A percentile compares a stretch with the other conserved stretches of the same genome.
These are phyloP conservation scores for Pyrenophora seminiperda DNA, from an alignment of 2,329 filamentous ascomycete genomes.

Conservation along the genomic window DNA sequence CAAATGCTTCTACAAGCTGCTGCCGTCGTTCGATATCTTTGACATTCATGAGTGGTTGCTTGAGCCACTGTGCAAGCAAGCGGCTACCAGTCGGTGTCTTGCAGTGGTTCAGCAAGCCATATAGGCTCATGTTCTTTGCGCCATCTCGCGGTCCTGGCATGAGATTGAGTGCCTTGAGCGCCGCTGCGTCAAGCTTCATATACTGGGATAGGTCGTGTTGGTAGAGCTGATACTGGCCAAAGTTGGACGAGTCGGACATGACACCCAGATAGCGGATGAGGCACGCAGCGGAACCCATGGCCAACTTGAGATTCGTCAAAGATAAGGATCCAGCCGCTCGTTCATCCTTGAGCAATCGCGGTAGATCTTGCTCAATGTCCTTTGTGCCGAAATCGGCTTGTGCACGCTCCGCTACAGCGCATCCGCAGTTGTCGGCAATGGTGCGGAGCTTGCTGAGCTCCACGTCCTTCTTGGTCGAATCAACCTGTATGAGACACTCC, in stretches of 20 bases:
- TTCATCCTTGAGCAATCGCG: conserved; percentile 85
- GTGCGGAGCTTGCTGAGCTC: conserved; percentile 85
- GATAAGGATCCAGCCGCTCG: conserved; percentile 76
- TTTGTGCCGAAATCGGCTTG: conserved; percentile 79
- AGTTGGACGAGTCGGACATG: conserved; percentile 90
- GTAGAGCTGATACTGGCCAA: conserved; percentile 95
- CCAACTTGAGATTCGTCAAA: conserved; percentile 89
- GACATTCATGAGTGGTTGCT: conserved; percentile 93
- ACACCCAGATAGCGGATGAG: conserved; percentile 93
- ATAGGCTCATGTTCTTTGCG: conserved; percentile 96
- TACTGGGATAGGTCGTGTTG: conserved; percentile 96
- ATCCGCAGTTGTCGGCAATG: conserved; percentile 90
- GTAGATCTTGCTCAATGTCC: conserved; percentile 95
- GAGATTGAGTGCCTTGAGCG: conserved; percentile 89
- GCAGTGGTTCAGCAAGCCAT: conserved; percentile 93
- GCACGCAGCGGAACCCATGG: conserved; percentile 92
- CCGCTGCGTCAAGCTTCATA: conserved; percentile 97
- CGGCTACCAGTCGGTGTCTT: conserved; percentile 93
- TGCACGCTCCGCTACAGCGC: conserved; percentile 83
- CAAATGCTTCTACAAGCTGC: conserved; percentile 93
- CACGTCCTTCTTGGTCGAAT: conserved; percentile 79
- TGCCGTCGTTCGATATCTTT: conserved; percentile 88
- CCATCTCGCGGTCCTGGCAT: conserved; percentile 96
- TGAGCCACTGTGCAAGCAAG: conserved; percentile 91
- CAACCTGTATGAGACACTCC: conserved; percentile 85